A percentile compares a stretch with the other conserved stretches of the same genome.
Conservation (phyloP, 2,329 filamentous ascomycete species). For the Cryoendolithus antarcticus region DNA sequence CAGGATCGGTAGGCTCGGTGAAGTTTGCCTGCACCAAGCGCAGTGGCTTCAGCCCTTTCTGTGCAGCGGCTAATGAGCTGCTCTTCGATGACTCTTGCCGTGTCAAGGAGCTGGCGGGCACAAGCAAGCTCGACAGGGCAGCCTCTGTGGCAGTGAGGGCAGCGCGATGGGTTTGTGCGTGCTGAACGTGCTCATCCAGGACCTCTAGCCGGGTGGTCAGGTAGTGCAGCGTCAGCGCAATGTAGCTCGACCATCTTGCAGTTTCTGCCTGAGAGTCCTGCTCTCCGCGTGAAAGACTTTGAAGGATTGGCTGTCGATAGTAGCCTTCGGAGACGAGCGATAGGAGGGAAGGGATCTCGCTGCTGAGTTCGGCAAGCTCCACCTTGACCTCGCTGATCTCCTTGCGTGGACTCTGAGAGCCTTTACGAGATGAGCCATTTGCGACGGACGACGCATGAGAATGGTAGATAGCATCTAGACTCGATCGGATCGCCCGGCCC, state of each 20-base stretch:
- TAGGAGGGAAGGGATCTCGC: slow-evolving; percentile 56
- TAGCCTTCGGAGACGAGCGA: slow-evolving; percentile 61
- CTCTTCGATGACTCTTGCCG: background rate
- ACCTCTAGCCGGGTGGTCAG: slow-evolving; percentile 24
- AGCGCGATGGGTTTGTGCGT: slow-evolving; percentile 16
- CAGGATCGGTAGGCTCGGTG: slow-evolving; percentile 18
- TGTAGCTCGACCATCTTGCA: slow-evolving; percentile 31
- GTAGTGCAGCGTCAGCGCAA: slow-evolving; percentile 29
- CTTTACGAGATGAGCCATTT: slow-evolving; percentile 11
- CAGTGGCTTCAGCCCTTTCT: slow-evolving; percentile 19
- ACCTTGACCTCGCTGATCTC: slow-evolving; percentile 38
- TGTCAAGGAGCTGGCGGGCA: background rate
- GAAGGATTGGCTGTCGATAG: slow-evolving; percentile 48
- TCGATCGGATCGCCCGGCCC: slow-evolving; percentile 28
- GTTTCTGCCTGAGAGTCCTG: slow-evolving; percentile 24
- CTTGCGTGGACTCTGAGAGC: slow-evolving; percentile 40
- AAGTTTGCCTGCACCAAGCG: slow-evolving; percentile 19
- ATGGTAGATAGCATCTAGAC: slow-evolving; percentile 40
- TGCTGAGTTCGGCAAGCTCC: slow-evolving; percentile 57
- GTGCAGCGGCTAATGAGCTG: background rate
- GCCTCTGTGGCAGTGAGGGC: slow-evolving; percentile 13
- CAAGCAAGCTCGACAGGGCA: slow-evolving; percentile 10
- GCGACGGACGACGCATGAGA: slow-evolving; percentile 4
- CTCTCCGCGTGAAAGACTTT: slow-evolving; percentile 24
- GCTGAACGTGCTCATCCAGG: slow-evolving; percentile 15